Base-by-base conservation (phyloP, 345 rosid species). In the Populus tremula region DNA sequence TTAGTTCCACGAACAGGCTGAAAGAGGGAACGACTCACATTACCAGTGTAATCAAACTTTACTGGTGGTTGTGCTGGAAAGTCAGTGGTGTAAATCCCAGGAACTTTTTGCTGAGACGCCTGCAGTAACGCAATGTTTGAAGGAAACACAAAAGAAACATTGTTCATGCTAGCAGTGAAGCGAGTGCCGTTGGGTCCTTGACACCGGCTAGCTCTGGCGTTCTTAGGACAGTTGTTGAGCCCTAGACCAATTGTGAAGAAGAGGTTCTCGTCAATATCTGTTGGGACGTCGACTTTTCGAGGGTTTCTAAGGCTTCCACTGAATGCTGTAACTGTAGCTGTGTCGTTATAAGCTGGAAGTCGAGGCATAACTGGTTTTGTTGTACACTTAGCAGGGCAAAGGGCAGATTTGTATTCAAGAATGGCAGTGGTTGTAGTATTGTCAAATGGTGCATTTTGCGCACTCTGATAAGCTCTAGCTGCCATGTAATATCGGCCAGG, bases 151-250 rank as follows among this genome's bases (percentile, higher is more conserved):
- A 96, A 92, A 3, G 98, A 96, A 14, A 83, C 88, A 70, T 93
- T 96, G 91, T 93, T 96, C 88, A 93, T 88, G 49, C 98, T 88
- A 2, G 99, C 87, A 0, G 96, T 87, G 84, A 96, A 91, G 27
- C 98, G 97, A 29, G 96, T 93, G 1, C 97, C 96, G 54, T 92
- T 93, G 14, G 92, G 90, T 8, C 98, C 99, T 74, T 93, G 99
- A 49, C 99, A 96, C 47, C 82, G 84, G 10, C 67, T 82, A 13
- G 84, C 8, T 0, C 39, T 49, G 20, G 87, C 88, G 12, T 86
- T 88, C 56, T 75, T 81, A 9, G 99, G 98, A 78, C 99, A 93
- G 2, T 76, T 87, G 59, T 89, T 79, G 67, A 93, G 89, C 49
- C 99, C 99, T 17, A 96, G 74, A 9, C 99, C 96, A 17, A 92